Percentiles rank a stretch among this genome's conserved stretches.
Evolutionary conservation across 1,284 basidiomycete species (phyloP).

Genomic region (Ustilago xerochloae): DNA sequence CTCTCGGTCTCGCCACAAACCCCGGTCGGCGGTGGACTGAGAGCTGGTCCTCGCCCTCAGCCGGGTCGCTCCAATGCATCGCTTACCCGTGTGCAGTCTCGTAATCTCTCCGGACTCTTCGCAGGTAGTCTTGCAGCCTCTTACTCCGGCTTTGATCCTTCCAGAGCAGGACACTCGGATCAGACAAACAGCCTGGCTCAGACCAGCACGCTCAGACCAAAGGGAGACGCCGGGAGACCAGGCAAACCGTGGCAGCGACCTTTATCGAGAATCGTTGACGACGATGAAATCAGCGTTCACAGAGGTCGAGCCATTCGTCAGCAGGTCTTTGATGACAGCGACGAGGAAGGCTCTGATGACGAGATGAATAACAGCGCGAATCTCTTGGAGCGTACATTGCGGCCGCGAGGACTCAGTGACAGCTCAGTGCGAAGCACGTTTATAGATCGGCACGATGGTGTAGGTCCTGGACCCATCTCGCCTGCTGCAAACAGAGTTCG

Average conservation of each 20-base stretch:
- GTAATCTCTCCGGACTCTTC: constrained; percentile 55
- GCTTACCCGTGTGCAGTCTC: constrained; percentile 48
- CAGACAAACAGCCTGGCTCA: constrained; percentile 8
- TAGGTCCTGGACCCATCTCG: constrained; percentile 14
- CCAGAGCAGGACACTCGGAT: constrained; percentile 2
- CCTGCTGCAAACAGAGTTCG: constrained; percentile 22
- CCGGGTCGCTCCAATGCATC: constrained; percentile 39
- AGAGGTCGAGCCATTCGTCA: constrained; percentile 42
- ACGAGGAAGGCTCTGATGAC: constrained; percentile 37
- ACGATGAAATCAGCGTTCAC: constrained; percentile 60
- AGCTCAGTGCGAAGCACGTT: constrained; percentile 63
- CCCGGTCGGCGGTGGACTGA: constrained; percentile 12
- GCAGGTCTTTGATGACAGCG: constrained; percentile 45
- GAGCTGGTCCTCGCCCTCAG: constrained; percentile 41
- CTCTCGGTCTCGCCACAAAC: constrained; percentile 19
- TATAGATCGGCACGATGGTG: constrained; percentile 48
- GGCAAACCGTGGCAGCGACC: constrained; percentile 29
- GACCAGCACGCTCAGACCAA: constrained; percentile 11
- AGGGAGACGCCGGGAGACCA: constrained; percentile 1
- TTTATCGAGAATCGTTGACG: constrained; percentile 56
- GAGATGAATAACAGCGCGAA: constrained; percentile 25
- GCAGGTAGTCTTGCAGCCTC: constrained; percentile 36
- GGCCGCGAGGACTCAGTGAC: constrained; percentile 62
- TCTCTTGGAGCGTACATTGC: constrained; percentile 38
- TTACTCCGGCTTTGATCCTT: constrained; percentile 2